These are phyloP conservation scores for Viola pubescens DNA, from an alignment of 441 rosid species.

Conservation along the genomic window DNA sequence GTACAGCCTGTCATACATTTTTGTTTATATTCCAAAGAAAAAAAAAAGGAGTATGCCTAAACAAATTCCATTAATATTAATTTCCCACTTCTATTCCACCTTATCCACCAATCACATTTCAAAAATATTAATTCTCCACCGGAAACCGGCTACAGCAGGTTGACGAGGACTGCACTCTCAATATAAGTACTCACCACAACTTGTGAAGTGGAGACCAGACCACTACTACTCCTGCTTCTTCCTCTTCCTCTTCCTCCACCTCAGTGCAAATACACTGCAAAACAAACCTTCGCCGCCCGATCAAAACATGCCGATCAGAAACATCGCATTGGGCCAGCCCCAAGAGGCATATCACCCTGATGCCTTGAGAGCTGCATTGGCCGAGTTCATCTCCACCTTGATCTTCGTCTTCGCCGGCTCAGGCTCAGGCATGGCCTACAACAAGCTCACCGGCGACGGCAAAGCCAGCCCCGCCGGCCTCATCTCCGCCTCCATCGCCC, in stretches of 20 bases:
- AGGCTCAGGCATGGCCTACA: conserved; percentile 74
- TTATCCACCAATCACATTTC: conserved; percentile 12
- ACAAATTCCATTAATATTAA: background rate
- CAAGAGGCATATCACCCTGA: conserved; percentile 40
- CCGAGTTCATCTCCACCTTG: conserved; percentile 57
- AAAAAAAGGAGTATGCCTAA: too few species aligned
- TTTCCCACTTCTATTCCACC: conserved; percentile 16
- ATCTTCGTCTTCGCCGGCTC: conserved; percentile 72
- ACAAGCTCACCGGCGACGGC: conserved; percentile 58
- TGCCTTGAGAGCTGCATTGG: conserved; percentile 55
- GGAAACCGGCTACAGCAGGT: conserved; percentile 27
- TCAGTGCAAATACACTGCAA: background rate
- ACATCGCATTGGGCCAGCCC: conserved; percentile 50
- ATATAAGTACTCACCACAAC: conserved; percentile 25
- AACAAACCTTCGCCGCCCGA: too few species aligned
- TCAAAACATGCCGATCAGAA: conserved; percentile 19
- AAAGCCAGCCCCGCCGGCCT: conserved; percentile 74
- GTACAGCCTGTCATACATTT: too few species aligned
- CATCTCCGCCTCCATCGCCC: conserved; percentile 64
- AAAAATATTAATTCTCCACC: conserved; percentile 15
- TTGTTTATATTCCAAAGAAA: too few species aligned
- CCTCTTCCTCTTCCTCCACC: background rate
- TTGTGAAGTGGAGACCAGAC: conserved; percentile 19
- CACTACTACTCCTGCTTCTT: background rate
- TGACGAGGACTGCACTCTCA: background rate